phyloP scores from a whole-genome alignment of 2,329 filamentous ascomycete species.

The Leptographium galeiforme region DNA sequence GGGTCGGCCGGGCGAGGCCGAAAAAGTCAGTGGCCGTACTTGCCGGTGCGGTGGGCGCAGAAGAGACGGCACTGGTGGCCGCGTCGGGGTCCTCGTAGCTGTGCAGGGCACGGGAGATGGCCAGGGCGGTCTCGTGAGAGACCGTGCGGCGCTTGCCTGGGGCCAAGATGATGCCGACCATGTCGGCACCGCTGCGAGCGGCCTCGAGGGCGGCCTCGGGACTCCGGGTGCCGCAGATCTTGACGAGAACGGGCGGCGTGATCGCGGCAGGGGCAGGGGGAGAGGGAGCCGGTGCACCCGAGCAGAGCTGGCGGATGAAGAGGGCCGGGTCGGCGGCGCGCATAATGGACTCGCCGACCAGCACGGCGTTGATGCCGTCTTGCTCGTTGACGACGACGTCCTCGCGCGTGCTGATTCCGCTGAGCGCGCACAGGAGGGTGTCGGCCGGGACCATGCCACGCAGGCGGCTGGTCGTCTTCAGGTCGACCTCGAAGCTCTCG shows the following conservation, averaged over 20 bases:
- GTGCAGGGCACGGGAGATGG: conserved; percentile 71
- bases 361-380: conserved; percentile 81
- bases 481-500: conserved; percentile 91
- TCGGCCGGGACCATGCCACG: conserved; percentile 75
- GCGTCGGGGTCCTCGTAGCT: conserved; percentile 20
- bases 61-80: conserved; percentile 17
- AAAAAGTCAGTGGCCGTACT: conserved; percentile 55
- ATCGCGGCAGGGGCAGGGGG: conserved; percentile 12
- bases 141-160: conserved; percentile 70
- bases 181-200: conserved; percentile 74
- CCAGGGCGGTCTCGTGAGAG: conserved; percentile 59
- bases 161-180: conserved; percentile 87
- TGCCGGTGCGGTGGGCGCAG: conserved; percentile 14
- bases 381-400: conserved; percentile 81
- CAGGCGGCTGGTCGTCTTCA: conserved; percentile 78
- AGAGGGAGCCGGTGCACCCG: conserved; percentile 26
- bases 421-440: conserved; percentile 84
- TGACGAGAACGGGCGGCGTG: conserved; percentile 53
- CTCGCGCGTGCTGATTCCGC: conserved; percentile 78
- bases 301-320: conserved; percentile 78
- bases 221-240: conserved; percentile 87
- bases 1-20: conserved; percentile 10
- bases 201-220: conserved; percentile 69
- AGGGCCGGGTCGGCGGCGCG: conserved; percentile 65
- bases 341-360: conserved; percentile 95